Evolutionary conservation across 208 protist genomes (phyloP).

Genomic region (Acanthamoeba lenticulata): DNA sequence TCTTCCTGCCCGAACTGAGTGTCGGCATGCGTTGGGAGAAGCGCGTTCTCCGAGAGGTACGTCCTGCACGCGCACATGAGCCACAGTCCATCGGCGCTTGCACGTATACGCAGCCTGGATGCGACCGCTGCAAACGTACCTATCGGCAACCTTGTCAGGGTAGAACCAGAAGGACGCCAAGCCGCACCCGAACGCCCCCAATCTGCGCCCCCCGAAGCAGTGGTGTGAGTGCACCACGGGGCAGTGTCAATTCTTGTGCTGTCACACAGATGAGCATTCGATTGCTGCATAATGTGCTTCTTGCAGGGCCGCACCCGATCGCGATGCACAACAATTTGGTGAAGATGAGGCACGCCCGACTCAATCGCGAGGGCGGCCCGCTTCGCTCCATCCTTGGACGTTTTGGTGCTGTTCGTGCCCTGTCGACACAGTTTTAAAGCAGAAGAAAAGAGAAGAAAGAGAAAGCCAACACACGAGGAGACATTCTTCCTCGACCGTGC

Average conservation of each 20-base stretch:
- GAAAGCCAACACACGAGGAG: too few relatives aligned
- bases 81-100: neutral
- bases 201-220: neutral
- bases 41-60: slow-evolving; percentile 49
- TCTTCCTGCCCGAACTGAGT: slow-evolving; percentile 17
- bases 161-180: slow-evolving; percentile 28
- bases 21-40: slow-evolving; percentile 27
- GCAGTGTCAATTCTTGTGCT: too few relatives aligned
- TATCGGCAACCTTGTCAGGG: slow-evolving; percentile 27
- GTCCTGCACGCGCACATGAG: neutral
- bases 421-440: too few relatives aligned
- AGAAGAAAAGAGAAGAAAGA: too few relatives aligned
- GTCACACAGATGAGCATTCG: too few relatives aligned
- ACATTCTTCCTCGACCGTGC: too few relatives aligned
- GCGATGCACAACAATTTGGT: neutral
- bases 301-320: neutral
- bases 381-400: neutral
- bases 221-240: neutral
- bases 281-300: too few relatives aligned
- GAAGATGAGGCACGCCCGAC: neutral
- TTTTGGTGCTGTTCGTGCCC: too few relatives aligned
- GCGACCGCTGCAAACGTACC: neutral
- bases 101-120: too few relatives aligned
- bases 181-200: neutral
- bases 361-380: neutral